phyloP scores from a whole-genome alignment of 2,329 filamentous ascomycete species.

The Plenodomus biglobosus region DNA sequence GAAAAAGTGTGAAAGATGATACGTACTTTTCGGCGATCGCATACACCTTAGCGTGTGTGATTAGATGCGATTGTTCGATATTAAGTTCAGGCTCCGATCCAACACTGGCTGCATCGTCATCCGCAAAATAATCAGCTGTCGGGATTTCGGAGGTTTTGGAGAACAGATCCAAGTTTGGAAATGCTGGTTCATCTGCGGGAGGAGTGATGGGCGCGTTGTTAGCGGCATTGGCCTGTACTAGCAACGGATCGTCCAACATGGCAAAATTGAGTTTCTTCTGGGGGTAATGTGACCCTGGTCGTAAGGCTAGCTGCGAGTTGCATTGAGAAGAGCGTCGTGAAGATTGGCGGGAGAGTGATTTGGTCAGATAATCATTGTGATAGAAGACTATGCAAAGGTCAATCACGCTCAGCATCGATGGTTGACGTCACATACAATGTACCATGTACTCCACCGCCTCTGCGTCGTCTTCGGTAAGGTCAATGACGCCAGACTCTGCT shows the following conservation, averaged over 20 bases:
- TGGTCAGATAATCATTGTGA: constrained; percentile 44
- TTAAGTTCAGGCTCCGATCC: constrained; percentile 40
- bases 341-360: constrained; percentile 34
- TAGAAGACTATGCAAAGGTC: constrained; percentile 44
- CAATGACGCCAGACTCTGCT: constrained; percentile 41
- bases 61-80: constrained; percentile 45
- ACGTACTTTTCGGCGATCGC: constrained; percentile 54
- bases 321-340: constrained; percentile 33
- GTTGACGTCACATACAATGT: constrained; percentile 35
- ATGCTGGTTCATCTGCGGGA: constrained; percentile 25
- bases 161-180: constrained; percentile 24
- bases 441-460: constrained; percentile 48
- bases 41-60: constrained; percentile 53
- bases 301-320: constrained; percentile 22
- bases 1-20: constrained; percentile 13
- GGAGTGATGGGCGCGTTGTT: constrained; percentile 30
- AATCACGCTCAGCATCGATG: constrained; percentile 16
- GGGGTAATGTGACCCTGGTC: constrained; percentile 14
- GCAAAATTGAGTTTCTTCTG: constrained; percentile 36
- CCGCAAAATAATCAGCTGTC: constrained; percentile 37
- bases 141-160: constrained; percentile 36
- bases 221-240: constrained; percentile 36
- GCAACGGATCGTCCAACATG: constrained; percentile 43
- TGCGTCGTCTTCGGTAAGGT: constrained; percentile 45
- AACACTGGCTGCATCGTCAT: constrained; percentile 34